Evolutionary conservation across 78 protist genomes (phyloP).

Genomic region (Isochrysis galbana): DNA sequence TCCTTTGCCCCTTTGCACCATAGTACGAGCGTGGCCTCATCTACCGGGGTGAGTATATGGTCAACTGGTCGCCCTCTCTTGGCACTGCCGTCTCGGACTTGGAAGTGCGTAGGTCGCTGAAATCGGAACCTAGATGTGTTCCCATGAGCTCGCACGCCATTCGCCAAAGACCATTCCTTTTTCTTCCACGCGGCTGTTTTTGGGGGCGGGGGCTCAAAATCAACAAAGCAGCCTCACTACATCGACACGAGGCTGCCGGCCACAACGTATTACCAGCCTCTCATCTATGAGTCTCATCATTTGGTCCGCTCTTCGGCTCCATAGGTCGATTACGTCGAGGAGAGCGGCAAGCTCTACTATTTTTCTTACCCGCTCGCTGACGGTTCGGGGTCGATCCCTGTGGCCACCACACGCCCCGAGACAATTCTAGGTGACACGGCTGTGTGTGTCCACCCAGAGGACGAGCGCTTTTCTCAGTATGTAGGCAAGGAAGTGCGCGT

Average conservation of each 20-base stretch:
- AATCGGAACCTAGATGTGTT: too few relatives aligned
- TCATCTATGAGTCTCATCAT: too few relatives aligned
- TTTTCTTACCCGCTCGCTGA: background rate
- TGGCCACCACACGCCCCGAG: slow-evolving; percentile 94
- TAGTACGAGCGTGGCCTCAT: slow-evolving; percentile 80
- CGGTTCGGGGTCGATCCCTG: slow-evolving; percentile 38
- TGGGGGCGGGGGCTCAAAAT: too few relatives aligned
- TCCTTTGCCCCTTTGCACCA: too few relatives aligned
- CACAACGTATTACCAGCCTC: too few relatives aligned
- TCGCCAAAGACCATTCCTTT: too few relatives aligned
- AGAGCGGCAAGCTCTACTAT: background rate
- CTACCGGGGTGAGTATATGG: slow-evolving; percentile 77
- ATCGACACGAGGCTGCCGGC: too few relatives aligned
- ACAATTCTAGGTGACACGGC: slow-evolving; percentile 94
- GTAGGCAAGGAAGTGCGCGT: slow-evolving; percentile 76
- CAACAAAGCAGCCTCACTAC: too few relatives aligned
- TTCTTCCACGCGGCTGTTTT: too few relatives aligned
- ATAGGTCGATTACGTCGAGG: slow-evolving; percentile 67
- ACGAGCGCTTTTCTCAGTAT: slow-evolving; percentile 75
- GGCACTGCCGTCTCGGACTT: slow-evolving; percentile 62
- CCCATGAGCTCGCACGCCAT: too few relatives aligned
- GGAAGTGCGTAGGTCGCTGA: too few relatives aligned
- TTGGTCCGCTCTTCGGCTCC: too few relatives aligned
- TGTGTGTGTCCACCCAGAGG: slow-evolving; percentile 87
- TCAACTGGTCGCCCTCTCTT: slow-evolving; percentile 86